phyloP scores from a whole-genome alignment of 495 filamentous ascomycete species.

The Podospora conica region DNA sequence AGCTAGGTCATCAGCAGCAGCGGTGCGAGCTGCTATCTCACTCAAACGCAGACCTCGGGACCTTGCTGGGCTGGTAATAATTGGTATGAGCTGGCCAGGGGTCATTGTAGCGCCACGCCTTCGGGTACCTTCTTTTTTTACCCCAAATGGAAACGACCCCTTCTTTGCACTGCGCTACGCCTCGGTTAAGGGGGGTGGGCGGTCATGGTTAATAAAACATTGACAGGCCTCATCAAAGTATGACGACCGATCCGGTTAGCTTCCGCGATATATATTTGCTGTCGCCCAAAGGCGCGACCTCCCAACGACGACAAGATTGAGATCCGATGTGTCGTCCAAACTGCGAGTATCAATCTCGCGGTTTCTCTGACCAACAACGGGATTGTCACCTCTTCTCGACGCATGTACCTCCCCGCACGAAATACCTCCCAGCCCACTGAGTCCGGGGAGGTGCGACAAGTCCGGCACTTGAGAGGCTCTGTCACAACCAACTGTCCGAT shows the following conservation, averaged over 20 bases:
- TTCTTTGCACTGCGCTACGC: conserved; percentile 17
- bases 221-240: conserved; percentile 23
- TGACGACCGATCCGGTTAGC: conserved; percentile 22
- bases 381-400: background rate
- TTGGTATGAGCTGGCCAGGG: background rate
- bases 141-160: conserved; percentile 12
- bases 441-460: background rate
- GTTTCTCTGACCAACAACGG: too few relatives aligned
- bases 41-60: background rate
- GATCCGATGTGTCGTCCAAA: background rate
- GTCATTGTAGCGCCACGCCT: conserved; percentile 2
- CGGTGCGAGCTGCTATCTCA: background rate
- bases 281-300: conserved; percentile 11
- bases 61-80: background rate
- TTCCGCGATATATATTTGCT: conserved; percentile 26
- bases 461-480: background rate
- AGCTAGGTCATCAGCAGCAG: too few relatives aligned
- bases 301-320: background rate
- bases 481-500: background rate
- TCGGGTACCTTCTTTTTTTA: background rate
- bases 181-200: conserved; percentile 24
- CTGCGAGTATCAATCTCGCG: background rate
- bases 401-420: background rate
- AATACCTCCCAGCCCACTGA: background rate
- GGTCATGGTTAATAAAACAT: conserved; percentile 25